phyloP scores from a whole-genome alignment of 2,329 filamentous ascomycete genomes.

The Clonostachys sp. region DNA sequence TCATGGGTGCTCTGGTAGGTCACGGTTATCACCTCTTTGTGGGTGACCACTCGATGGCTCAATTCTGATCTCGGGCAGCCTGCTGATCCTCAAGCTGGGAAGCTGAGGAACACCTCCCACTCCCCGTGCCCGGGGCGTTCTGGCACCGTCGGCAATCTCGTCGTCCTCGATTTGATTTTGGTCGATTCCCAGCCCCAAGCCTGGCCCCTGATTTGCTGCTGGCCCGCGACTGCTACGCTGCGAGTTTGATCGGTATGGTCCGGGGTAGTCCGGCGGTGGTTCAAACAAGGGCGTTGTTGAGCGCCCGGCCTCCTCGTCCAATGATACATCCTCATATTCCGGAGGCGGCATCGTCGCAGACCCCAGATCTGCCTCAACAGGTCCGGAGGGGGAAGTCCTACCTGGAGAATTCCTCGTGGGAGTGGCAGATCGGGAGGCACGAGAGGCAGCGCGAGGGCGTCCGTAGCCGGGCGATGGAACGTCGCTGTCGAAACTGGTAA shows the following conservation, averaged over 20 bases:
- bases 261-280: constrained; percentile 48
- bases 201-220: not conserved
- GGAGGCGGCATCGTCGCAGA: constrained; percentile 45
- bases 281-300: constrained; percentile 36
- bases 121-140: constrained; percentile 15
- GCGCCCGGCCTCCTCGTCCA: constrained; percentile 32
- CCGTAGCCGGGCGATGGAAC: constrained; percentile 30
- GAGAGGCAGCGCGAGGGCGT: constrained; percentile 35
- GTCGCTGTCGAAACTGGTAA: constrained; percentile 48
- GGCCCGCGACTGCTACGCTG: constrained; percentile 4
- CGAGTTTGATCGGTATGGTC: constrained; percentile 22
- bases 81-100: constrained; percentile 44
- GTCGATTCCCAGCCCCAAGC: too few species aligned
- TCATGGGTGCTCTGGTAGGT: too few species aligned
- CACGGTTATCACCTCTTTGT: too few species aligned
- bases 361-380: constrained; percentile 45
- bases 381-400: constrained; percentile 23
- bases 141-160: not conserved
- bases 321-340: constrained; percentile 46
- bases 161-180: too few species aligned
- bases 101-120: constrained; percentile 39
- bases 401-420: too few species aligned
- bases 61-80: constrained; percentile 53
- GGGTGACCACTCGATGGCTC: constrained; percentile 38
- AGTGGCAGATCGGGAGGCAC: constrained; percentile 14